Percentiles rank a stretch among this genome's conserved stretches.
These are phyloP conservation scores for Mortierella polycephala DNA, from an alignment of 371 early-diverging fungal genomes.

Conservation along the genomic window DNA sequence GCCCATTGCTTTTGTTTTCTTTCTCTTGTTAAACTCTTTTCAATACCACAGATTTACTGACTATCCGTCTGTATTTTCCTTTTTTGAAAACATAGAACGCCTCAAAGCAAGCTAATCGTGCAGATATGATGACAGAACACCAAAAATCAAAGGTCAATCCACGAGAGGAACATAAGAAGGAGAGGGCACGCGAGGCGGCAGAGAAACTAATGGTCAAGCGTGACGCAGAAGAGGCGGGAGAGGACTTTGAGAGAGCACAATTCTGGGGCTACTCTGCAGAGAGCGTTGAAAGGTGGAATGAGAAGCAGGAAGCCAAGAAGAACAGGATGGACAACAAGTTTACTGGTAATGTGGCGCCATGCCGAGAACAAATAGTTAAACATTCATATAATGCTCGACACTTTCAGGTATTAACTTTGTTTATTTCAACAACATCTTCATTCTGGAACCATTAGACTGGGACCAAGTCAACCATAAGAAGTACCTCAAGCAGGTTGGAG, in stretches of 20 bases:
- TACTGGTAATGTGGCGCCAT: constrained; percentile 65
- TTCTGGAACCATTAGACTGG: constrained; percentile 67
- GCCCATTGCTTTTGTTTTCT: not conserved
- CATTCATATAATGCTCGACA: too few species aligned
- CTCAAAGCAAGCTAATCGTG: constrained; percentile 77
- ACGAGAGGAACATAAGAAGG: constrained; percentile 68
- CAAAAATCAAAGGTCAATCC: constrained; percentile 80
- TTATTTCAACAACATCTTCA: not conserved
- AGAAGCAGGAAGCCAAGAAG: constrained; percentile 76
- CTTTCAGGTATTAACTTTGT: too few species aligned
- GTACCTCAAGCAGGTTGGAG: constrained; percentile 79
- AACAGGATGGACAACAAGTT: constrained; percentile 81
- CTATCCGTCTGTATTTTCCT: not conserved
- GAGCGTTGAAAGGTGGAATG: constrained; percentile 88
- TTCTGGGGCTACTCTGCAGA: constrained; percentile 90
- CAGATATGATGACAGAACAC: constrained; percentile 83
- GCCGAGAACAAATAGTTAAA: not conserved
- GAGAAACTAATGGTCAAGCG: constrained; percentile 67
- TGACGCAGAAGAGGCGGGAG: constrained; percentile 75
- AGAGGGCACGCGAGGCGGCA: constrained; percentile 81
- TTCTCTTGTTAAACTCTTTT: not conserved
- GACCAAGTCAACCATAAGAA: constrained; percentile 88
- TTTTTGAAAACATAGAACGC: constrained; percentile 55
- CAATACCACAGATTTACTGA: not conserved
- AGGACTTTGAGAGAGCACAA: constrained; percentile 84